Evolutionary conservation across 1,284 basidiomycete genomes (phyloP).

Genomic region (Leccinum pallidistipes): DNA sequence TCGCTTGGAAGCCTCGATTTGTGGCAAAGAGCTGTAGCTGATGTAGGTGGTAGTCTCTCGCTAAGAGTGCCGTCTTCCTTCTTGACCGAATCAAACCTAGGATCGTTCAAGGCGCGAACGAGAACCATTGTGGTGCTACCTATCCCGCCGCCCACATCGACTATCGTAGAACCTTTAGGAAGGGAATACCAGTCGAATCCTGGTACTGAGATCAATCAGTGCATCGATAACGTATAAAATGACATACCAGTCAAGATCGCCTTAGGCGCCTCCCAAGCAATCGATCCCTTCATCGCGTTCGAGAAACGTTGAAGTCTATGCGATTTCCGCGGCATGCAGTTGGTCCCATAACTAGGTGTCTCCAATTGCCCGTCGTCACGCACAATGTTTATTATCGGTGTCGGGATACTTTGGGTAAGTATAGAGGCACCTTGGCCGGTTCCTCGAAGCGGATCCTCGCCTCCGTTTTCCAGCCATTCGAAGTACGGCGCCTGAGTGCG

Average conservation of each 20-base stretch:
- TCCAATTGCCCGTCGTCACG: neutral
- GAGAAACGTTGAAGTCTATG: conserved; percentile 65
- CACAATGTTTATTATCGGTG: neutral
- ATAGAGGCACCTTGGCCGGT: conserved; percentile 20
- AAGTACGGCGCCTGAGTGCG: conserved; percentile 48
- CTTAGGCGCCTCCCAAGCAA: conserved; percentile 61
- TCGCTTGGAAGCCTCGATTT: conserved; percentile 2
- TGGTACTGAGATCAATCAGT: conserved; percentile 29
- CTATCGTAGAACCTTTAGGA: conserved; percentile 53
- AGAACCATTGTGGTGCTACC: conserved; percentile 71
- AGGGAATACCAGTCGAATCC: conserved; percentile 66
- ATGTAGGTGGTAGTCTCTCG: neutral
- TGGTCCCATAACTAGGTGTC: neutral
- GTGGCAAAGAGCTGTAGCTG: neutral
- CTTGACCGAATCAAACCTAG: conserved; percentile 1
- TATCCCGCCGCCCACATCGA: conserved; percentile 77
- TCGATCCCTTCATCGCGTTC: conserved; percentile 67
- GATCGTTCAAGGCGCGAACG: conserved; percentile 48
- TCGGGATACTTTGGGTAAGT: neutral
- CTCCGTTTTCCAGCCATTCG: conserved; percentile 55
- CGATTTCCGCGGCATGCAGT: conserved; percentile 22
- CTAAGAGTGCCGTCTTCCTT: neutral
- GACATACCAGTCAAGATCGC: conserved; percentile 53
- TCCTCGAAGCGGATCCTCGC: conserved; percentile 26
- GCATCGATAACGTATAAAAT: neutral